Evolutionary conservation across 2,329 filamentous ascomycete species (phyloP).

Genomic region (Nigrograna mackinnonii): DNA sequence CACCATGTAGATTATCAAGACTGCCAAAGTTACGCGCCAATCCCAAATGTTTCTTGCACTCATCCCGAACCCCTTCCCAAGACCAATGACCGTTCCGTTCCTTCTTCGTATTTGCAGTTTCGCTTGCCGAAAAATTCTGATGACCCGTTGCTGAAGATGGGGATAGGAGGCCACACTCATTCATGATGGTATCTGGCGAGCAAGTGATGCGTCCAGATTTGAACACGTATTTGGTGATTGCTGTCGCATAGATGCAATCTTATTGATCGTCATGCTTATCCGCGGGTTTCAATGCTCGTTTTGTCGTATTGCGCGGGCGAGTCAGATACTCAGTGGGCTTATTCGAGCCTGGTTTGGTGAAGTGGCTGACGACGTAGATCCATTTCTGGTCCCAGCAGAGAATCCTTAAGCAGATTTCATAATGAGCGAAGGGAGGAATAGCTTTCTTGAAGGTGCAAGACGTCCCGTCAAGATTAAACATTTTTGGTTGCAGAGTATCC

Average conservation of each 20-base stretch:
- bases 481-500: conserved; percentile 23
- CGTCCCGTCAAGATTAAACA: conserved; percentile 51
- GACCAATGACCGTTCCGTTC: conserved; percentile 9
- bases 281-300: conserved; percentile 22
- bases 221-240: conserved; percentile 45
- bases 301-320: conserved; percentile 32
- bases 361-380: conserved; percentile 45
- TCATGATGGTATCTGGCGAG: conserved; percentile 73
- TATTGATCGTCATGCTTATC: conserved; percentile 16
- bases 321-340: conserved; percentile 9
- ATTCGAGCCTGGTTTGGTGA: conserved; percentile 37
- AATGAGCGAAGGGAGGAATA: conserved; percentile 40
- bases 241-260: conserved; percentile 48
- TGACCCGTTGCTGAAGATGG: conserved; percentile 54
- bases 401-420: conserved; percentile 44
- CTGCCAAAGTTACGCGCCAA: conserved; percentile 15
- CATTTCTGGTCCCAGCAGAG: conserved; percentile 48
- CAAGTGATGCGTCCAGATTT: conserved; percentile 69
- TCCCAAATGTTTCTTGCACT: conserved; percentile 9
- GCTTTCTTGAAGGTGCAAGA: conserved; percentile 45
- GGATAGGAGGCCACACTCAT: conserved; percentile 71
- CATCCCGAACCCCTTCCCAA: conserved; percentile 10
- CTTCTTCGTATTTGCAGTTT: not conserved
- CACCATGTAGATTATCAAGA: conserved; percentile 11
- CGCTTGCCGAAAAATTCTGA: too few relatives aligned